Base-by-base conservation (phyloP, 208 protist genomes). In the Trypanosoma melophagium region DNA sequence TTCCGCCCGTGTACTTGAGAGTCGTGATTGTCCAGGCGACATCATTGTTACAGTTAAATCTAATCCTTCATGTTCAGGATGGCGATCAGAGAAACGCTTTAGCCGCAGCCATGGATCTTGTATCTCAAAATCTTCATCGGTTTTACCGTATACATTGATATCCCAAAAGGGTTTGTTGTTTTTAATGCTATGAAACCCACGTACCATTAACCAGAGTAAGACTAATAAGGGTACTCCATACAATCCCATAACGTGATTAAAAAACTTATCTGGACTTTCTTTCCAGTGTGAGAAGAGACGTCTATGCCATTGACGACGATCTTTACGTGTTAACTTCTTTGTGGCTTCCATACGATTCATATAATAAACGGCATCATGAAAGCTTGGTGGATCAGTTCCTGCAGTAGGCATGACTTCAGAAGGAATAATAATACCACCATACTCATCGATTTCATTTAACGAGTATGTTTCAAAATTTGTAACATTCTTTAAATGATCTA, bases 91-190 rank as follows among this genome's bases (percentile, higher is more conserved):
- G 74, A 96, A 96, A 53, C 83, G 83, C 70, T 90, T 93, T 31
- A 96, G 68, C n/a, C 71, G 59, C 51, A 86, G 51, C 86, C 84
- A 92, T 25, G 81, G 84, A 50, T 93, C 80, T 1, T 55, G 68
- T 38, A 56, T n/a, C n/a, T 78, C 80, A 5, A 58, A 53, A 58
- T 92, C 85, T 58, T 89, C 83, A 58, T 90, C 83, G 7, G 81
- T 88, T 50, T 71, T 68, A 47, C 81, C 85, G 67, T 94, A 94
- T 12, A 94, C 87, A 72, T 92, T 84, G 22, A 84, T 52, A 55
- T 96, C 87, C 79, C 80, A 96, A 68, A 96, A 96, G 10, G 91
- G 81, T 69, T 94, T 96, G 51, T 93, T 76, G 68, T 96, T 94
- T 65, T 85, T 90, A 62, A 93, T 80, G 73, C 83, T 88, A 72